Conservation (phyloP, 148 eudicot species). For the Chenopodium formosanum region DNA sequence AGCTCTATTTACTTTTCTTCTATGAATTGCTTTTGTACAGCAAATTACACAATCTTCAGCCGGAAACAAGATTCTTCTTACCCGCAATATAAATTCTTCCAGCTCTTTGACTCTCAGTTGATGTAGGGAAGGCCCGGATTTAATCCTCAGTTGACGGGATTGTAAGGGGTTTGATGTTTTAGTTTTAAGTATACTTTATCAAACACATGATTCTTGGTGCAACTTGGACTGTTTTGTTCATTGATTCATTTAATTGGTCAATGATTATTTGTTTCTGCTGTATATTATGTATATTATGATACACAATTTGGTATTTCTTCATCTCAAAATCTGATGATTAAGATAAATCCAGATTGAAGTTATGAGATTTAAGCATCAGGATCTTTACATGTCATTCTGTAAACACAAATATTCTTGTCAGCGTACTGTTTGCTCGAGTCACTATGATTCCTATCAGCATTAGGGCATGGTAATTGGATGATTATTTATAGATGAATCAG, state of each 20-base stretch:
- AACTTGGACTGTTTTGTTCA: conserved; percentile 12
- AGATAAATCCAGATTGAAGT: too few relatives aligned
- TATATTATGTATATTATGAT: conserved; percentile 6
- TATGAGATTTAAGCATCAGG: not conserved
- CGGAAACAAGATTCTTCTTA: conserved; percentile 7
- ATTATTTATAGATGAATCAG: too few relatives aligned
- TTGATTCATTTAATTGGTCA: conserved; percentile 26
- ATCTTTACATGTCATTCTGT: too few relatives aligned
- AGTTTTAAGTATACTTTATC: not conserved
- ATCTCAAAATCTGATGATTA: not conserved
- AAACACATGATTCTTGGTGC: conserved; percentile 6
- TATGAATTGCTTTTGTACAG: conserved; percentile 42
- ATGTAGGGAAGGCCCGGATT: not conserved
- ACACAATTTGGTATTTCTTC: not conserved
- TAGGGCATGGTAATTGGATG: not conserved
- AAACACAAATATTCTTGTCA: not conserved
- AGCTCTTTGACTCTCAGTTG: not conserved
- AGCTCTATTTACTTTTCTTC: conserved; percentile 69
- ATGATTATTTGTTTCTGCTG: conserved; percentile 7
- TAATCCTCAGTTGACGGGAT: not conserved
- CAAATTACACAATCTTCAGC: conserved; percentile 13
- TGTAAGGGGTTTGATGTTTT: not conserved
- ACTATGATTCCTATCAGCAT: not conserved
- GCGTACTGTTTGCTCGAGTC: too few relatives aligned
- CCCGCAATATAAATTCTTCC: not conserved